Conservation (phyloP, 2,329 filamentous ascomycete species). For the Botrytis galanthina region DNA sequence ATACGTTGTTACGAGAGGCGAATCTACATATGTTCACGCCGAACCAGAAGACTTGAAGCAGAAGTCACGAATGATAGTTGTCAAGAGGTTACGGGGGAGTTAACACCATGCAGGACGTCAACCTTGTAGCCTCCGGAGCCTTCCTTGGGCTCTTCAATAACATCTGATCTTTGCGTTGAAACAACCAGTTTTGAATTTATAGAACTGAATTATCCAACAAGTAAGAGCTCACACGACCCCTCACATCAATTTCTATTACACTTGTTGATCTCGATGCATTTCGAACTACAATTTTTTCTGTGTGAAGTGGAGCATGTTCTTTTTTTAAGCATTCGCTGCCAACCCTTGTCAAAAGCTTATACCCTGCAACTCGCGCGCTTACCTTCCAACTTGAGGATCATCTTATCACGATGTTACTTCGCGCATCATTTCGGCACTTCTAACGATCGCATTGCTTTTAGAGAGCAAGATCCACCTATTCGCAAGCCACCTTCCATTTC, state of each 20-base stretch:
- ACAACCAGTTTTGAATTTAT: background rate
- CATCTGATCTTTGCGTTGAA: background rate
- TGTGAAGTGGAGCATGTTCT: background rate
- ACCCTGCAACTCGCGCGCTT: slow-evolving; percentile 6
- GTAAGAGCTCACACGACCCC: background rate
- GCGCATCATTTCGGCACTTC: background rate
- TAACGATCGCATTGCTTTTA: background rate
- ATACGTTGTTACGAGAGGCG: background rate
- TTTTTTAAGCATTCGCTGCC: background rate
- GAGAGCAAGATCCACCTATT: background rate
- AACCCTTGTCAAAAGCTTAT: background rate
- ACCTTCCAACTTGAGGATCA: background rate
- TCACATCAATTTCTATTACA: background rate
- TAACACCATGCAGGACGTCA: background rate
- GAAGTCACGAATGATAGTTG: background rate
- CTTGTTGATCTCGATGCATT: slow-evolving; percentile 1
- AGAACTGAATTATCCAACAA: background rate
- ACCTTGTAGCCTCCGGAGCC: background rate
- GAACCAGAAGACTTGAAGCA: background rate
- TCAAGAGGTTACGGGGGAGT: background rate
- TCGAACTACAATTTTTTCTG: background rate
- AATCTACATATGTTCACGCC: background rate
- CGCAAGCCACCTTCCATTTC: background rate
- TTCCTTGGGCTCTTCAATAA: background rate
- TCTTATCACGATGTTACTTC: slow-evolving; percentile 1